A percentile compares a stretch with the other conserved stretches of the same genome.
Conservation (phyloP, 257 asterid species). For the Perilla frutescens region DNA sequence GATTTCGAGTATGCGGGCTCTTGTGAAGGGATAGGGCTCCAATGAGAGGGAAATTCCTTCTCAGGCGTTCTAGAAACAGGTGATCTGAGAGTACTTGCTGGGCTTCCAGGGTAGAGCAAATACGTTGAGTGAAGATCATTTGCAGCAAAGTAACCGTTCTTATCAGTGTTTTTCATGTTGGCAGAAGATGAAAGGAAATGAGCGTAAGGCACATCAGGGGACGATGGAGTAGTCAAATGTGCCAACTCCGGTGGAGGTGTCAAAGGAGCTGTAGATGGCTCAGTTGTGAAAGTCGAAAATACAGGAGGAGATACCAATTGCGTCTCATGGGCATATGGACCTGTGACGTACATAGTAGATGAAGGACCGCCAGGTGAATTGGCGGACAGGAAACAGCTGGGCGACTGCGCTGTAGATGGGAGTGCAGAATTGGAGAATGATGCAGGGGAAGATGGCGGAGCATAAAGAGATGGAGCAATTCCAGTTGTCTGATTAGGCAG, state of each 20-base stretch:
- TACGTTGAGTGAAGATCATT: constrained; percentile 74
- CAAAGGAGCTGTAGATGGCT: constrained; percentile 87
- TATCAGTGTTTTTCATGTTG: constrained; percentile 46
- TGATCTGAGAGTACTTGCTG: constrained; percentile 68
- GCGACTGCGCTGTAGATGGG: constrained; percentile 83
- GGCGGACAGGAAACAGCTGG: constrained; percentile 73
- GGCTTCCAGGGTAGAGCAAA: constrained; percentile 79
- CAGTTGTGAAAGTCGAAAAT: constrained; percentile 85
- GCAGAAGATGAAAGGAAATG: constrained; percentile 72
- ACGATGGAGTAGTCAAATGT: constrained; percentile 89
- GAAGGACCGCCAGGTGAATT: constrained; percentile 81
- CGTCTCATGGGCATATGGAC: constrained; percentile 86
- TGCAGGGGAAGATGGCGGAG: constrained; percentile 92
- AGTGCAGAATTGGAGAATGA: constrained; percentile 78
- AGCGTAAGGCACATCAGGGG: constrained; percentile 91
- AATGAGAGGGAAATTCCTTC: constrained; percentile 54
- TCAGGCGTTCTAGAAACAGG: constrained; percentile 65
- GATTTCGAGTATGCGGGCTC: constrained; percentile 51
- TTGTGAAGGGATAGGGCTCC: constrained; percentile 59
- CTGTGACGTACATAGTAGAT: constrained; percentile 72
- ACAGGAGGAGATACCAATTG: constrained; percentile 93
- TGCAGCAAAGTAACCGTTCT: constrained; percentile 45
- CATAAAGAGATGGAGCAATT: constrained; percentile 52
- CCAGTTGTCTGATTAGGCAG: constrained; percentile 67
- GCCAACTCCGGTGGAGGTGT: constrained; percentile 93